These are phyloP conservation scores for Agmasoma carcini DNA, from an alignment of 371 early-diverging fungal genomes.

Conservation along the genomic window DNA sequence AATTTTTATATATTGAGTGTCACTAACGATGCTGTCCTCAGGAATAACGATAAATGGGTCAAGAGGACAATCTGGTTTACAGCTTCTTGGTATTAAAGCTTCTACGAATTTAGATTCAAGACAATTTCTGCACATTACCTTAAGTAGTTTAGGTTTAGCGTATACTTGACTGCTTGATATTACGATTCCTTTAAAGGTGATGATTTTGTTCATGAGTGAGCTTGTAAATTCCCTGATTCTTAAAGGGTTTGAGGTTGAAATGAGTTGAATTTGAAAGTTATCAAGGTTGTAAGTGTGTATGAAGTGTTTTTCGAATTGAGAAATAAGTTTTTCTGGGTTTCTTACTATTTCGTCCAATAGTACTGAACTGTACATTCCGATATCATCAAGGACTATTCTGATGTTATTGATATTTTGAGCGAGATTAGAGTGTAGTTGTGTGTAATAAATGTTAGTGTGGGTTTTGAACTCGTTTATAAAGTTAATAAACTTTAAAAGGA, in stretches of 20 bases:
- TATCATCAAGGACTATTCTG: conserved; percentile 37
- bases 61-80: conserved; percentile 54
- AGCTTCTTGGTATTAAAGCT: conserved; percentile 57
- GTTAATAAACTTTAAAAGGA: conserved; percentile 18
- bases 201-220: conserved; percentile 71
- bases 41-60: conserved; percentile 85
- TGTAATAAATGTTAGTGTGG: conserved; percentile 19
- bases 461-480: conserved; percentile 38
- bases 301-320: conserved; percentile 29
- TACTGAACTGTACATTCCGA: conserved; percentile 14
- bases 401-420: conserved; percentile 16
- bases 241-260: conserved; percentile 7
- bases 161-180: conserved; percentile 67
- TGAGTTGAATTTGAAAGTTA: conserved; percentile 36
- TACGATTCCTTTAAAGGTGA: conserved; percentile 83
- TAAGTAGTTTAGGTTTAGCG: conserved; percentile 47
- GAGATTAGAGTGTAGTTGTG: conserved; percentile 23
- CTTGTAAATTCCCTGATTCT: conserved; percentile 57
- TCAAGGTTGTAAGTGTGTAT: background rate
- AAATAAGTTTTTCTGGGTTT: conserved; percentile 22
- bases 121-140: conserved; percentile 51
- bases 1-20: conserved; percentile 85
- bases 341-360: conserved; percentile 11
- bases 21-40: conserved; percentile 83
- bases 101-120: conserved; percentile 54